Evolutionary conservation across 371 early-diverging fungal genomes (phyloP), one percentile per base, ranked within the genome.

Genomic region (Mortierella sp.): DNA sequence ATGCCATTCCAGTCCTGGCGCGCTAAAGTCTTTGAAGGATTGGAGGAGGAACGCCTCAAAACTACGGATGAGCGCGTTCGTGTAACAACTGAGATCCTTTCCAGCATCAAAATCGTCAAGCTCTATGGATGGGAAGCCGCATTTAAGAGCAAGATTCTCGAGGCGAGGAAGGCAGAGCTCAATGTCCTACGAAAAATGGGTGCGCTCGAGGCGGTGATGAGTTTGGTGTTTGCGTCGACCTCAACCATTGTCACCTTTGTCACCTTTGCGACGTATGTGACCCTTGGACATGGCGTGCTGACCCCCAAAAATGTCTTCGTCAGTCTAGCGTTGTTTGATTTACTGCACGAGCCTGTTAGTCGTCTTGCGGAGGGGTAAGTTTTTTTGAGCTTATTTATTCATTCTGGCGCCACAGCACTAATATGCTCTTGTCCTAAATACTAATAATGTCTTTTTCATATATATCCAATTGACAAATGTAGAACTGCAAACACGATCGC

Each of bases 291-390:
- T 31, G 78, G 85, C 10, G 94, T 93, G 10, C 82, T 98, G 80
- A 96, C 94, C 2, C 92, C 95, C 24, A 92, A 92, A 73, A 88
- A 92, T 76, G 96, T 97, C 0, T 98, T 98, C 89, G 97, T 97
- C 13, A 93, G 97, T 44, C 91, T 99, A 79, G 90, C 98, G 1
- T 91, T 98, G 21, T 97, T 98, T 90, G 96, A 97, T 80, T 88
- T 97, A 81, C 90, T 99, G 38, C 94, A 92, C 70, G 94, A 92
- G 81, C 96, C 96, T 34, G 83, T 96, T 24, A 74, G 88, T 70
- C 89, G 92, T 55, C 90, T 95, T 21, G 95, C 96, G 0, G 91
- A 87, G 80, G 91, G 94, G 84, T 83, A 80, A 72, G 77, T 60
- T 68, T 65, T 28, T 68, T 11, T 55, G 26, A 4, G 8, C 47